Conservation (phyloP, 208 protist species). For the Leishmania braziliensis region DNA sequence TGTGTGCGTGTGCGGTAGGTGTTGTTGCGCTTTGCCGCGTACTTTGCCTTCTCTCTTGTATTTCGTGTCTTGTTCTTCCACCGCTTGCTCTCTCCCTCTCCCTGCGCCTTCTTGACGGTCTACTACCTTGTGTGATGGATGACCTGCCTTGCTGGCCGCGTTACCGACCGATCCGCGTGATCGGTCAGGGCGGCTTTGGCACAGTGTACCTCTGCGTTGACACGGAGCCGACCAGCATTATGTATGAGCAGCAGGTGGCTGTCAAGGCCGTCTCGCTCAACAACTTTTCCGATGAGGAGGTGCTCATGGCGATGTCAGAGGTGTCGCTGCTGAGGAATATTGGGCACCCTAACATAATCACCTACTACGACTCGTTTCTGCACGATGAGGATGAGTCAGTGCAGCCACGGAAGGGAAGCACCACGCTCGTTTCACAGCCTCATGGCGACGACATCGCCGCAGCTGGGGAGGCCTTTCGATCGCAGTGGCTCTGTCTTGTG, state of each 20-base stretch:
- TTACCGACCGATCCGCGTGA: slow-evolving; percentile 49
- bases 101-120: neutral
- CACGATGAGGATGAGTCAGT: slow-evolving; percentile 33
- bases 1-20: neutral
- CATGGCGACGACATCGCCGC: neutral
- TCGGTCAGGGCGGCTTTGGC: slow-evolving; percentile 75
- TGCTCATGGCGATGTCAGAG: slow-evolving; percentile 79
- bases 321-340: slow-evolving; percentile 73
- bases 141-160: slow-evolving; percentile 50
- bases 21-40: neutral
- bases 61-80: slow-evolving; percentile 7
- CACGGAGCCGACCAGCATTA: slow-evolving; percentile 23
- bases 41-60: slow-evolving; percentile 12
- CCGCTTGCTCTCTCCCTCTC: slow-evolving; percentile 9
- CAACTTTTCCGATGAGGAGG: slow-evolving; percentile 61
- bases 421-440: neutral
- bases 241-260: slow-evolving; percentile 44
- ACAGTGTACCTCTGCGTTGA: slow-evolving; percentile 79
- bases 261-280: slow-evolving; percentile 73
- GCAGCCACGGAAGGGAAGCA: neutral
- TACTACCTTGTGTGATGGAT: slow-evolving; percentile 4
- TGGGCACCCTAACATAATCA: slow-evolving; percentile 80
- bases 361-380: slow-evolving; percentile 86
- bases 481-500: slow-evolving; percentile 76
- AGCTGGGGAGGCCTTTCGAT: neutral